Base-by-base conservation (phyloP, 176 grass and related monocot species). In the Canna indica region DNA sequence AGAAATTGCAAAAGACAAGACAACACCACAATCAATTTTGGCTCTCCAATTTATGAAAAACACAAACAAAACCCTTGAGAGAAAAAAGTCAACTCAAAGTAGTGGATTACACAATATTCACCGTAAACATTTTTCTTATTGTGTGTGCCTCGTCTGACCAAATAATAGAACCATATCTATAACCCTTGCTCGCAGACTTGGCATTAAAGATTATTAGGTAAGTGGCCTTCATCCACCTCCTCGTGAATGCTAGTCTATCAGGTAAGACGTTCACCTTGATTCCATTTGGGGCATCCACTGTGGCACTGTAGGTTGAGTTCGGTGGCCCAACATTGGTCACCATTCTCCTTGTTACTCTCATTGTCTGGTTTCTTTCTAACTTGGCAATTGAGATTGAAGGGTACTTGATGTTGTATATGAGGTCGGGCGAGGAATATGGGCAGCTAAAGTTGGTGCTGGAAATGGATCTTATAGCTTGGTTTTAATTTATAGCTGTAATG, bases 71-170 rank as follows among this genome's bases (percentile, higher is more conserved):
- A 32, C n/a, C n/a, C 8, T 31, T 8, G 0, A 25, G 24, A 57
- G 9, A 28, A 58, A 9, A 10, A 24, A 58, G 53, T 9, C 7
- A 41, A 47, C 1, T 22, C 42, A 75, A 75, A 68, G 48, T 30
- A 36, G 25, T 27, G 12, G 3, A 66, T 90, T 77, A 97, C 68
- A 85, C 22, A 52, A 97, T 69, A 47, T 97, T 87, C 65, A 85
- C 86, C 22, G 86, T 88, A 79, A 97, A 97, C 61, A 67, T 79
- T 3, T 86, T 97, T 58, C 72, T 73, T 28, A 97, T 88, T 2
- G 77, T 76, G 79, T 97, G 93, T 48, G 86, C 88, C 31, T 86
- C 88, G 62, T 97, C 88, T 10, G 84, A 97, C 93, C 93, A 97
- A 61, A 68, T 92, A 59, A 97, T 28, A 20, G 77, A 79, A 16